Conservation (phyloP, 108 stramenopile genomes). For the Pseudonitzschia pungens region DNA sequence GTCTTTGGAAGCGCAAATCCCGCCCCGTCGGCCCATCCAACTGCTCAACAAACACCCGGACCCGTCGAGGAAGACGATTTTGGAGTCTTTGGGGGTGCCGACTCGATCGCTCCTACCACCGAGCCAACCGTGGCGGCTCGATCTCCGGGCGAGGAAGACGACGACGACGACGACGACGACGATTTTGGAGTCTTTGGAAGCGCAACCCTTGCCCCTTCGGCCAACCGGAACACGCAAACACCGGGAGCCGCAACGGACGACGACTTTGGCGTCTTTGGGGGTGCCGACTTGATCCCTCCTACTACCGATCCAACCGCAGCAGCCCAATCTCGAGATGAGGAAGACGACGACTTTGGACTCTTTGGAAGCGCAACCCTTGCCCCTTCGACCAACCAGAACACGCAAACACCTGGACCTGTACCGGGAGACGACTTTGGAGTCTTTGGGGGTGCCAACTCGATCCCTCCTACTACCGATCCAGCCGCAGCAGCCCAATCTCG, state of each 20-base stretch:
- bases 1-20: too few species aligned
- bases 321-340: not conserved
- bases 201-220: too few species aligned
- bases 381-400: not conserved
- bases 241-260: too few species aligned
- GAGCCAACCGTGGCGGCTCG: not conserved
- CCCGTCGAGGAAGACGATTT: constrained; percentile 1
- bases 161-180: not conserved
- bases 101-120: not conserved
- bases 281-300: constrained; percentile 10
- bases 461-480: not conserved
- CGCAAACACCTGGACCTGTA: not conserved
- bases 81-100: not conserved
- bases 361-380: constrained; percentile 3
- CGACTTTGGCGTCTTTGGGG: constrained; percentile 30
- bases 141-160: not conserved
- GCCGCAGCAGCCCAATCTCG: not conserved
- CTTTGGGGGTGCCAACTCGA: not conserved
- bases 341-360: constrained; percentile 9
- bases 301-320: not conserved
- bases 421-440: not conserved
- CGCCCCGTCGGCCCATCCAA: too few species aligned
- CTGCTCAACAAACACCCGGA: too few species aligned
- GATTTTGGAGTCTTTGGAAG: constrained; percentile 2
- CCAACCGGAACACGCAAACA: too few species aligned